Conservation (phyloP, 192 early-diverging fungal genomes). For the Umbelopsis sp. region DNA sequence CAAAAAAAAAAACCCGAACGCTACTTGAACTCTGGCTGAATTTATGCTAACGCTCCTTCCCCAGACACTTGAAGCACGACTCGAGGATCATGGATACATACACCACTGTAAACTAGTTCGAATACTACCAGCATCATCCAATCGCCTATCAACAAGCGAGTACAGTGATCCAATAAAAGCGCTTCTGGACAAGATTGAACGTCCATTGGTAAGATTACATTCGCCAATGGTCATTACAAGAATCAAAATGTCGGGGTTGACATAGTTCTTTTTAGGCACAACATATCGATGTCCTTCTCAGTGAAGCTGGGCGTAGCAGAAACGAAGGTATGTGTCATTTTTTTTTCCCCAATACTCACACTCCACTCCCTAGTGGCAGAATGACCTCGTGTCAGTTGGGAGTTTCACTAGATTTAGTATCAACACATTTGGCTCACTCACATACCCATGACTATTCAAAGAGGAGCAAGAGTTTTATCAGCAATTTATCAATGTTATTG, state of each 20-base stretch:
- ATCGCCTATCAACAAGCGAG: constrained; percentile 6
- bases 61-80: constrained; percentile 20
- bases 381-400: neutral
- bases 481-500: constrained; percentile 24
- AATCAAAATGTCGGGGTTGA: neutral
- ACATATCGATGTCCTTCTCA: constrained; percentile 17
- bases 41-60: neutral
- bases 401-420: neutral
- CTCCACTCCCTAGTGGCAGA: neutral
- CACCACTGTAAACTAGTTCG: constrained; percentile 23
- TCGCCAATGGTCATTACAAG: neutral
- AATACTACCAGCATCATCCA: neutral
- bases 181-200: constrained; percentile 13
- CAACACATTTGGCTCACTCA: neutral
- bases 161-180: constrained; percentile 14
- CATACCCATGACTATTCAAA: neutral
- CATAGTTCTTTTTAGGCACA: constrained; percentile 14
- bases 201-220: constrained; percentile 9
- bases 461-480: constrained; percentile 22
- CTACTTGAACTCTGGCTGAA: neutral
- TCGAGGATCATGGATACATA: constrained; percentile 18
- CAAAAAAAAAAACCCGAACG: no score
- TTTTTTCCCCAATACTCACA: neutral
- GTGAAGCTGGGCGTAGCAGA: constrained; percentile 13
- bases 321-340: constrained; percentile 8